Evolutionary conservation across 805 yeast species (phyloP).

Genomic region (Yarrowia divulgata): DNA sequence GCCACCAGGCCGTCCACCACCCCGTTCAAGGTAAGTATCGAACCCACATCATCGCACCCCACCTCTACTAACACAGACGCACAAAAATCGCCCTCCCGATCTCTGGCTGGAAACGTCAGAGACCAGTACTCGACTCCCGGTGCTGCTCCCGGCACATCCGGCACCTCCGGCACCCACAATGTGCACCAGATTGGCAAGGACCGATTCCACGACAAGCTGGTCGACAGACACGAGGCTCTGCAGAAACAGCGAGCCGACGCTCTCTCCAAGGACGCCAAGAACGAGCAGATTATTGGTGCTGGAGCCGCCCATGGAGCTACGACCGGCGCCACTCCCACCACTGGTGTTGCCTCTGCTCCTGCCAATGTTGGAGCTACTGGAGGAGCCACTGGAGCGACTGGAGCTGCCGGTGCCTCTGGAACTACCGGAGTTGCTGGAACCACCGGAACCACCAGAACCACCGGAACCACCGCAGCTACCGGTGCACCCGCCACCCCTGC

Average conservation of each 20-base stretch:
- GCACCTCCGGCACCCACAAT: background rate
- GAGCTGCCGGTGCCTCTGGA: background rate
- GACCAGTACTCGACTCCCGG: slow-evolving; percentile 13
- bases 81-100: slow-evolving; percentile 12
- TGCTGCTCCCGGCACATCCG: background rate
- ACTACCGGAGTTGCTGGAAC: background rate
- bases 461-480: background rate
- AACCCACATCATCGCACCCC: too few relatives aligned
- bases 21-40: slow-evolving; percentile 1
- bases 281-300: background rate
- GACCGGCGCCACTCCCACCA: background rate
- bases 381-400: background rate
- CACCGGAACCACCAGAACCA: background rate
- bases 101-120: slow-evolving; percentile 22
- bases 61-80: slow-evolving; percentile 10
- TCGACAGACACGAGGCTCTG: slow-evolving; percentile 14
- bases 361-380: background rate
- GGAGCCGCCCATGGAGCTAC: background rate
- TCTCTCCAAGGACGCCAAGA: background rate
- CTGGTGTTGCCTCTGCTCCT: background rate
- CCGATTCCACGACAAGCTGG: slow-evolving; percentile 16
- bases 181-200: slow-evolving; percentile 37
- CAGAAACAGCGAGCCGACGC: slow-evolving; percentile 20
- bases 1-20: slow-evolving; percentile 9
- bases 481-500: background rate